Base-by-base conservation (phyloP, 2,329 filamentous ascomycete genomes). In the Colletotrichum zoysiae region DNA sequence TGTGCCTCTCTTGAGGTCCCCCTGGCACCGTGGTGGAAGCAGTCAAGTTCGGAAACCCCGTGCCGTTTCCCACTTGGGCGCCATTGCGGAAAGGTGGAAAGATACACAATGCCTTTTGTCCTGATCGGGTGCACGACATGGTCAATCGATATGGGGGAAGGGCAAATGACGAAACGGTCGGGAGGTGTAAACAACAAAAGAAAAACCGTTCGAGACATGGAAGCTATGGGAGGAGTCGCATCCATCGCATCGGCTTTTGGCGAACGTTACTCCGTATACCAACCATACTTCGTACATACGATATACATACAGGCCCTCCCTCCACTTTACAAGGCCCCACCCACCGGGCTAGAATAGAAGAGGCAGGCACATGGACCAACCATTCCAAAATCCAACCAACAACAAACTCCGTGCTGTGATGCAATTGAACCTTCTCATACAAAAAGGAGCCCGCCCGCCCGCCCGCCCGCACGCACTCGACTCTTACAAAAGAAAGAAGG, bases 1-100 rank as follows among this genome's bases (percentile, higher is more conserved):
- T 57, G 20, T 7, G 50, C 18, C 23, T 57, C 12, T 57, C 18
- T 40, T 48, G 40, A 8, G 33, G 20, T 8, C 14, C 42, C 38
- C 12, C 50, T 50, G 40, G 65, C 50, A 16, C 42, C 8, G 33
- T n/a, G 56, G 26, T 68, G 40, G 33, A 57, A n/a, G 14, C 14
- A 50, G 20, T 23, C 65, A 18, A 18, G 56, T 16, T 48, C 56
- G 26, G 40, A 61, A 66, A 73, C 78, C 75, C 16, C 75, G 78
- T 8, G 35, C 9, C 35, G 3, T 38, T 38, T 38, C 11, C 35
- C 35, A 30, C 30, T 30, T 80, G 16, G 78, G 78, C 33, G 81
- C 82, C 63, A 82, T 82, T 53, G 78, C 78, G 58, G 82, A 82
- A 70, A 81, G 82, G 68, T 81, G 79, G 3, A 81, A 82, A 62